Evolutionary conservation across 2,329 filamentous ascomycete species (phyloP).

Genomic region (Verticillium isaacii): DNA sequence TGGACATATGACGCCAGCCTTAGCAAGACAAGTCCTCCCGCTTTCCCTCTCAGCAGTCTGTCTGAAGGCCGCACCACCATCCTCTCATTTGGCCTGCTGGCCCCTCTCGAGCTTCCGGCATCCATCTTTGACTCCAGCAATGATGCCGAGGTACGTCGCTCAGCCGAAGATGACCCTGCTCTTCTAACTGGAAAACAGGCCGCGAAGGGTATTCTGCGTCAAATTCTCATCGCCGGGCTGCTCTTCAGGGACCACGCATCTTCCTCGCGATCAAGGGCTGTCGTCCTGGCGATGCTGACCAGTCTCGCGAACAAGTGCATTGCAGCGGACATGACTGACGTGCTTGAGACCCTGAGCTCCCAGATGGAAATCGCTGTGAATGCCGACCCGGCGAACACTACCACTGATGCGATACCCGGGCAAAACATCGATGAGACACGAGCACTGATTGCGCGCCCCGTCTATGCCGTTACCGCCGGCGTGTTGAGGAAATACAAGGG

Average conservation of each 20-base stretch:
- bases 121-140: neutral
- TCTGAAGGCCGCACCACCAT: slow-evolving; percentile 12
- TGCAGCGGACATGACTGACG: slow-evolving; percentile 22
- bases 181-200: slow-evolving; percentile 21
- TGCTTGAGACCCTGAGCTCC: slow-evolving; percentile 11
- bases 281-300: slow-evolving; percentile 28
- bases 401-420: neutral
- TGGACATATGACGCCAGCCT: neutral
- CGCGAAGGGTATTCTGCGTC: slow-evolving; percentile 27
- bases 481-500: slow-evolving; percentile 32
- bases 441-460: slow-evolving; percentile 6
- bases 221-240: slow-evolving; percentile 15
- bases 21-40: neutral
- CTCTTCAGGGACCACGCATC: slow-evolving; percentile 13
- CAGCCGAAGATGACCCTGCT: neutral
- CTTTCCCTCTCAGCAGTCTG: slow-evolving; percentile 11
- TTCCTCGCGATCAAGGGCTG: slow-evolving; percentile 9
- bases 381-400: slow-evolving; percentile 1
- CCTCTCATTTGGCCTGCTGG: slow-evolving; percentile 33
- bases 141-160: neutral
- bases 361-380: slow-evolving; percentile 13
- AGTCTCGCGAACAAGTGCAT: slow-evolving; percentile 41
- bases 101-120: slow-evolving; percentile 19
- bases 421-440: neutral
- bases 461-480: slow-evolving; percentile 31